A percentile compares a stretch with the other conserved stretches of the same genome.
Evolutionary conservation across 2,329 filamentous ascomycete genomes (phyloP).

Genomic region (Cercospora canescens): DNA sequence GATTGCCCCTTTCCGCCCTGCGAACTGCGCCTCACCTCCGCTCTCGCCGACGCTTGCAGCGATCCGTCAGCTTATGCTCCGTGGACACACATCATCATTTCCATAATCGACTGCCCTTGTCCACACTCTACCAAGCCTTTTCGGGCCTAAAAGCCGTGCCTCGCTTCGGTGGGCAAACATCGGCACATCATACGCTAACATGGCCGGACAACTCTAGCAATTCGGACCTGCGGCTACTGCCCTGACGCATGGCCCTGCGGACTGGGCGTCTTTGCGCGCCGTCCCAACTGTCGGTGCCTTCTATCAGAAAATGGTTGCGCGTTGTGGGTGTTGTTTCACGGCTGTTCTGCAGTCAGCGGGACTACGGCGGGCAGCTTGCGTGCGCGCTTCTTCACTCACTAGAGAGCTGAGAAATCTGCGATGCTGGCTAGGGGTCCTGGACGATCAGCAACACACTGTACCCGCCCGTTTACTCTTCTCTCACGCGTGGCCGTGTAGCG

Average conservation of each 20-base stretch:
- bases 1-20: conserved; percentile 4
- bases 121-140: neutral
- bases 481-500: neutral
- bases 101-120: neutral
- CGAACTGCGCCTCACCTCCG: neutral
- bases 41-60: neutral
- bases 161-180: conserved; percentile 5
- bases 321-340: neutral
- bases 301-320: neutral
- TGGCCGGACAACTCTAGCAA: neutral
- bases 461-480: neutral
- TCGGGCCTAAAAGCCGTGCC: neutral
- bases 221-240: neutral
- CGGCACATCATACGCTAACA: neutral
- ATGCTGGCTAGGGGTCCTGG: neutral
- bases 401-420: neutral
- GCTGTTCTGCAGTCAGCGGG: neutral
- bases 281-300: neutral
- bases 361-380: neutral
- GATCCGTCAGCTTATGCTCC: neutral
- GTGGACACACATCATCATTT: conserved; percentile 9
- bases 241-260: neutral
- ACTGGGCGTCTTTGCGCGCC: neutral
- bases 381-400: neutral
- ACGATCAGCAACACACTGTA: neutral